Evolutionary conservation across 768 basidiomycete species (phyloP).

Genomic region (Xerocomellus intermedius): DNA sequence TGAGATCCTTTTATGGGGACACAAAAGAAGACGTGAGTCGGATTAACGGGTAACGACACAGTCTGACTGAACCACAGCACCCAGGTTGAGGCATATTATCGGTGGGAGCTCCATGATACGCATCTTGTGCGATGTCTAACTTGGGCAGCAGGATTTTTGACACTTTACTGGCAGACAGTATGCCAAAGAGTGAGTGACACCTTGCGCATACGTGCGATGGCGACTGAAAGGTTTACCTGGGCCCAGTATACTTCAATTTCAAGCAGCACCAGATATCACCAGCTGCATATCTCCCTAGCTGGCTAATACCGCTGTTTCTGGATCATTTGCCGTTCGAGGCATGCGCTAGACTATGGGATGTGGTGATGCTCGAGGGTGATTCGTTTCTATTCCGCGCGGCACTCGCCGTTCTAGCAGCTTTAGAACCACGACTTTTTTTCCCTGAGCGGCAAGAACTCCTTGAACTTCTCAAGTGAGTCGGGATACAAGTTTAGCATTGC

Average conservation of each 20-base stretch:
- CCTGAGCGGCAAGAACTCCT: constrained; percentile 74
- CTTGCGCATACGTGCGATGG: not conserved
- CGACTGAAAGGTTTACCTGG: not conserved
- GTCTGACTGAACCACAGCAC: constrained; percentile 26
- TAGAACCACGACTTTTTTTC: constrained; percentile 87
- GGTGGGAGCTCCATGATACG: constrained; percentile 43
- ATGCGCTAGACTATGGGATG: constrained; percentile 87
- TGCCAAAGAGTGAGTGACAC: constrained; percentile 79
- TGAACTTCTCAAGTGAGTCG: constrained; percentile 65
- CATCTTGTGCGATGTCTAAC: constrained; percentile 12
- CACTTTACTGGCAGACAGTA: constrained; percentile 85
- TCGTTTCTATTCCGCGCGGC: constrained; percentile 85
- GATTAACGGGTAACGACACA: constrained; percentile 13
- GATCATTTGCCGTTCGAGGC: constrained; percentile 90
- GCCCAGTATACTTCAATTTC: too few species aligned
- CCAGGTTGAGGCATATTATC: constrained; percentile 89
- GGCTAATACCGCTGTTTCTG: constrained; percentile 79
- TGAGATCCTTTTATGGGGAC: constrained; percentile 82
- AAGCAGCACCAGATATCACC: constrained; percentile 92
- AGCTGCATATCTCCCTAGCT: constrained; percentile 75
- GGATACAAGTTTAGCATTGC: not conserved
- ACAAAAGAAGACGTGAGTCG: constrained; percentile 76
- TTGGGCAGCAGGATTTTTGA: constrained; percentile 72
- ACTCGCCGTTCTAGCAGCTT: too few species aligned
- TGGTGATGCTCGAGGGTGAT: constrained; percentile 84